Evolutionary conservation across 2,329 filamentous ascomycete genomes (phyloP), one percentile per base, ranked within the genome.

Genomic region (Hirsutella thompsonii): DNA sequence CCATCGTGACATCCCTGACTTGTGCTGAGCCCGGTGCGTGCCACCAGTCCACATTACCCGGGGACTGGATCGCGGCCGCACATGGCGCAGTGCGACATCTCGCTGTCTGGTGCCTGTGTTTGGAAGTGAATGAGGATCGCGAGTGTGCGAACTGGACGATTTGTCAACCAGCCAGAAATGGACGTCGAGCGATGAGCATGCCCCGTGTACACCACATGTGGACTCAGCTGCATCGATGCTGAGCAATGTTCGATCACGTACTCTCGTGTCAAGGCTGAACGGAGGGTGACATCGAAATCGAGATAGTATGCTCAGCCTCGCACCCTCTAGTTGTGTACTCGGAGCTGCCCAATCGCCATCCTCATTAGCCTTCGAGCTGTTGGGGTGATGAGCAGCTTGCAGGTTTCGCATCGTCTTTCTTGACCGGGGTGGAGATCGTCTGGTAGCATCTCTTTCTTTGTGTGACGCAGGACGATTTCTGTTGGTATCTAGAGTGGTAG

Each of bases 81-180:
- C 29, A 40, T 40, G 33, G 30, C 32, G 38, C 32, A 34, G 32
- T 34, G 20, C 23, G n/a, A 30, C 38, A 40, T 40, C 33, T 20
- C 26, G 38, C 38, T 20, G 38, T 34, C 38, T 29, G 30, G 16
- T 26, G 32, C n/a, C 32, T 14, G 32, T 9, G 3, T 34, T 9
- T 34, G 32, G 9, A 18, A 8, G 8, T 34, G 32, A 18, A 18
- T 18, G n/a, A 18, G 16, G 32, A 34, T 34, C 18, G 32, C 13
- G 32, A 18, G 14, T 34, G 32, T 8, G 32, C 16, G 8, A n/a
- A 33, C 13, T 14, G 6, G 3, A 16, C 13, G 30, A 33, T n/a
- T 16, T 16, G 23, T n/a, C 14, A 10, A 33, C 6, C 13, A 16
- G 30, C 30, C 30, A n/a, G n/a, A n/a, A 8, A 33, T n/a, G 8